Evolutionary conservation across 2,329 filamentous ascomycete genomes (phyloP).

Genomic region (Dactylonectria macrodidyma): DNA sequence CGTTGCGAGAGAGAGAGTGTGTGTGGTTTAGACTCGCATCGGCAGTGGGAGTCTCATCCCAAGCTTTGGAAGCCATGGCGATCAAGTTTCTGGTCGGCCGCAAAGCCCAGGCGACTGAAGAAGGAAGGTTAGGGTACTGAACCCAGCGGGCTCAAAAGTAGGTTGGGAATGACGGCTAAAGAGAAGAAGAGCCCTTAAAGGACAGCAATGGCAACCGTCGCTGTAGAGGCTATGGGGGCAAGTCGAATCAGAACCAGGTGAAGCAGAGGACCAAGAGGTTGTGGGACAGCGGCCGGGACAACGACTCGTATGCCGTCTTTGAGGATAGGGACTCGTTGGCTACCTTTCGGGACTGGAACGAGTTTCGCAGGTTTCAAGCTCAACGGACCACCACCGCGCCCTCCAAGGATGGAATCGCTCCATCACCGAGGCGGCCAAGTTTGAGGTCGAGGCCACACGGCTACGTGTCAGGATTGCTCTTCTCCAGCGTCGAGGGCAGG

Average conservation of each 20-base stretch:
- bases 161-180: neutral
- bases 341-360: too few relatives aligned
- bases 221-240: too few relatives aligned
- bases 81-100: neutral
- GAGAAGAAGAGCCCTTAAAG: neutral
- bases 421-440: neutral
- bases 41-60: neutral
- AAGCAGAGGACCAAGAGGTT: neutral
- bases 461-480: neutral
- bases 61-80: neutral
- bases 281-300: neutral
- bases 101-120: neutral
- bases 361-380: neutral
- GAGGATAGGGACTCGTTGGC: neutral
- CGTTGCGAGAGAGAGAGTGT: neutral
- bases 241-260: too few relatives aligned
- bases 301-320: neutral
- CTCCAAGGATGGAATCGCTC: neutral
- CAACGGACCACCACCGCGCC: neutral
- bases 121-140: neutral
- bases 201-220: neutral
- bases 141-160: neutral
- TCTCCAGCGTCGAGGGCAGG: neutral
- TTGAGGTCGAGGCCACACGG: neutral
- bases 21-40: neutral